phyloP scores from a whole-genome alignment of 2,329 filamentous ascomycete genomes.

The Clonostachys sp. region DNA sequence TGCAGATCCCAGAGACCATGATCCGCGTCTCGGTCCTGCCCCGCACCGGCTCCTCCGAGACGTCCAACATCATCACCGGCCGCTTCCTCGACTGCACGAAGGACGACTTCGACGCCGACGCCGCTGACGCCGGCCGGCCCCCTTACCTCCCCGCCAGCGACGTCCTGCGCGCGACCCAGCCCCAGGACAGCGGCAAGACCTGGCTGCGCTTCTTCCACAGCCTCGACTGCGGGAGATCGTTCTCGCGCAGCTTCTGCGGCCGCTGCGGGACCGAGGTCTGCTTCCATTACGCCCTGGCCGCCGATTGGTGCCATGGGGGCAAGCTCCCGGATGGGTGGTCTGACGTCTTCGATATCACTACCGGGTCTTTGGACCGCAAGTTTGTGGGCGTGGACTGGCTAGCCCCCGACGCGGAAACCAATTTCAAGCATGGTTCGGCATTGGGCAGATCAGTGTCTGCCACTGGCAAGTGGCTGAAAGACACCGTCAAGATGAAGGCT shows the following conservation, averaged over 20 bases:
- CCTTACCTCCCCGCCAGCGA: slow-evolving; percentile 11
- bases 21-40: slow-evolving; percentile 12
- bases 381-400: slow-evolving; percentile 13
- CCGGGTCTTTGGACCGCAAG: slow-evolving; percentile 11
- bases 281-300: slow-evolving; percentile 9
- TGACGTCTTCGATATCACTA: slow-evolving; percentile 10
- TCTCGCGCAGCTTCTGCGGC: slow-evolving; percentile 15
- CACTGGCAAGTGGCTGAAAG: slow-evolving; percentile 6
- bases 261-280: slow-evolving; percentile 13
- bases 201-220: slow-evolving; percentile 18
- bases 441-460: slow-evolving; percentile 12
- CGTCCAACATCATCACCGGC: slow-evolving; percentile 5
- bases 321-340: slow-evolving; percentile 8
- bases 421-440: slow-evolving; percentile 8
- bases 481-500: slow-evolving; percentile 6
- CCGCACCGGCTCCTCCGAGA: slow-evolving; percentile 1
- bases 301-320: slow-evolving; percentile 6
- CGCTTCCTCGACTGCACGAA: slow-evolving; percentile 9
- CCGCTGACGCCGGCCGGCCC: slow-evolving; percentile 7
- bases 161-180: slow-evolving; percentile 6
- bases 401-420: slow-evolving; percentile 5
- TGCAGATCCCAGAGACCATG: slow-evolving; percentile 8
- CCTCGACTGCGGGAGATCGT: slow-evolving; percentile 3
- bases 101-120: slow-evolving; percentile 6
- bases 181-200: slow-evolving; percentile 1